These are phyloP conservation scores for Candida tallmaniae DNA, from an alignment of 805 yeast species.

Conservation along the genomic window DNA sequence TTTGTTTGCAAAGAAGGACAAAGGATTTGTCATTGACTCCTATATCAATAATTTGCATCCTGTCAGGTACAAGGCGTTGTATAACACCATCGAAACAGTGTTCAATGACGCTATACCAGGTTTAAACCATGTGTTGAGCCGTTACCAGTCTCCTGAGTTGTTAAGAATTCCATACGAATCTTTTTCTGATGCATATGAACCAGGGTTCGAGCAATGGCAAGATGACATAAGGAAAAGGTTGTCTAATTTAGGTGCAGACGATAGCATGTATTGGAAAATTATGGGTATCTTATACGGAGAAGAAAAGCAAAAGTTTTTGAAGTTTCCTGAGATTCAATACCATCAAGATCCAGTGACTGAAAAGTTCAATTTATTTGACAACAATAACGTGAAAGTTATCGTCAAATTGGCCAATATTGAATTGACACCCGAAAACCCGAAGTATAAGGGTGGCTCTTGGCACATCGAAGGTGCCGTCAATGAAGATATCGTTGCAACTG, in stretches of 20 bases:
- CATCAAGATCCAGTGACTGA: slow-evolving; percentile 8
- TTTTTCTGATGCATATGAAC: slow-evolving; percentile 12
- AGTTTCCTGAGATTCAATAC: slow-evolving; percentile 6
- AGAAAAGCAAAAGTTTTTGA: slow-evolving; percentile 6
- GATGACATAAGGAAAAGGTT: background rate
- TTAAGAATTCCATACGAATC: slow-evolving; percentile 13
- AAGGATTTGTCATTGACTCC: slow-evolving; percentile 20
- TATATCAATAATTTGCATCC: slow-evolving; percentile 42
- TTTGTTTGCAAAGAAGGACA: slow-evolving; percentile 1
- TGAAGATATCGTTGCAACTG: slow-evolving; percentile 40
- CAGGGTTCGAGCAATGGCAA: slow-evolving; percentile 8
- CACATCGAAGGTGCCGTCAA: slow-evolving; percentile 40
- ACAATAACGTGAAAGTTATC: slow-evolving; percentile 29
- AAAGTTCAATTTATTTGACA: slow-evolving; percentile 12
- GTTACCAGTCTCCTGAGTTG: slow-evolving; percentile 8
- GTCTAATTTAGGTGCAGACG: slow-evolving; percentile 2
- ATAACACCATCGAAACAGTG: slow-evolving; percentile 24
- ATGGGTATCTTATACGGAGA: background rate
- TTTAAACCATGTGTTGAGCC: slow-evolving; percentile 23
- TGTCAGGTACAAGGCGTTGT: slow-evolving; percentile 16
- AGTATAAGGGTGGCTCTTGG: slow-evolving; percentile 39
- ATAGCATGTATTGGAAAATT: slow-evolving; percentile 3
- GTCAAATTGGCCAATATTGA: slow-evolving; percentile 38
- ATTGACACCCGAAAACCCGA: slow-evolving; percentile 36
- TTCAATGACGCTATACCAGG: slow-evolving; percentile 30